These are phyloP conservation scores for Paramecium bursaria DNA, from an alignment of 73 alveolate species.

Conservation along the genomic window DNA sequence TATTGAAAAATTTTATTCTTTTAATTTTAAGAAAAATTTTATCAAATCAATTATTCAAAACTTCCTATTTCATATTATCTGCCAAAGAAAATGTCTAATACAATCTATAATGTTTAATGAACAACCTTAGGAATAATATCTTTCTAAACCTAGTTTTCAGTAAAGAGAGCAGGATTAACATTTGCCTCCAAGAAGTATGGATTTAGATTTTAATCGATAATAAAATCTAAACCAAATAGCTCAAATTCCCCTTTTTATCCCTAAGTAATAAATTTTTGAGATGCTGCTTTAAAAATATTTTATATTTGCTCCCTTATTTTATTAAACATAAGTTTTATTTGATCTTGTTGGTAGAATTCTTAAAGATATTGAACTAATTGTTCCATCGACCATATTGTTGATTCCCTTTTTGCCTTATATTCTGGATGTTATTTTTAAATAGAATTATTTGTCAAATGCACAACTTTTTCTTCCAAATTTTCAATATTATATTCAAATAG, in stretches of 20 bases:
- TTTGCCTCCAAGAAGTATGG: conserved; percentile 61
- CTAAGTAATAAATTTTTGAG: conserved; percentile 10
- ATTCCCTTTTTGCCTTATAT: conserved; percentile 68
- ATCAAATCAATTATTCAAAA: conserved; percentile 23
- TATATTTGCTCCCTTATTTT: conserved; percentile 17
- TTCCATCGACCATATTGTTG: conserved; percentile 55
- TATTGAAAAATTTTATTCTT: too few species aligned
- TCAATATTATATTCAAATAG: conserved; percentile 71
- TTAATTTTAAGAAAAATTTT: too few species aligned
- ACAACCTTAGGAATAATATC: conserved; percentile 43
- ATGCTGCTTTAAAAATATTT: conserved; percentile 55
- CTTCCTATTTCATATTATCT: neutral
- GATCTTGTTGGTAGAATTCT: conserved; percentile 1
- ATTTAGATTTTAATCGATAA: conserved; percentile 14
- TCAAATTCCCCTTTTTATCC: conserved; percentile 62
- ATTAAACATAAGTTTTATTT: neutral
- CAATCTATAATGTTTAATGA: conserved; percentile 16
- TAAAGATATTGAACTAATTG: conserved; percentile 13
- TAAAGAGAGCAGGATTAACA: conserved; percentile 61
- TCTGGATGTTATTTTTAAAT: conserved; percentile 79
- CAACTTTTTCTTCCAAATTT: conserved; percentile 71
- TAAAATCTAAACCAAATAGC: conserved; percentile 59
- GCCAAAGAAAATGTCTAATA: neutral
- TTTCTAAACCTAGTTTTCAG: conserved; percentile 35
- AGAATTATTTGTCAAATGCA: conserved; percentile 80